A percentile compares a stretch with the other conserved stretches of the same genome.
phyloP scores from a whole-genome alignment of 1,139 yeast species.

The Protomyces inouyei region DNA sequence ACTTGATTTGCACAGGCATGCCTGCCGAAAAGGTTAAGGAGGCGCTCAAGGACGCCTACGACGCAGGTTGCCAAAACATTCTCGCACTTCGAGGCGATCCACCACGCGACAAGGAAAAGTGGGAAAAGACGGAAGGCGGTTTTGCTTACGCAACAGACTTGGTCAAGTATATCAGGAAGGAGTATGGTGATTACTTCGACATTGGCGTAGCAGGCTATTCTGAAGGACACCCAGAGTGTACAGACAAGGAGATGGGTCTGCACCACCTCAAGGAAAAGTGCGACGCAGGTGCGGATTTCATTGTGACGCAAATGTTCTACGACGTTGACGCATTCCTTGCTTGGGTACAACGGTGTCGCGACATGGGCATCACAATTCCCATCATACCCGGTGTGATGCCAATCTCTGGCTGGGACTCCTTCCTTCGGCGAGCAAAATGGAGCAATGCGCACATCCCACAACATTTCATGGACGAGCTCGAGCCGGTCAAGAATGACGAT shows the following conservation, averaged over 20 bases:
- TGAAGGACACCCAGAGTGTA: constrained; percentile 71
- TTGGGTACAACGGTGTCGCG: constrained; percentile 74
- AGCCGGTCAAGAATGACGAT: constrained; percentile 87
- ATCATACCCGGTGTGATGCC: constrained; percentile 99
- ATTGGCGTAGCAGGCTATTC: constrained; percentile 77
- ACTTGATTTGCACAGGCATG: constrained; percentile 95
- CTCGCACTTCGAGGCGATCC: constrained; percentile 85
- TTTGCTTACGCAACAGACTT: constrained; percentile 69
- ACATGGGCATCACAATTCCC: constrained; percentile 73
- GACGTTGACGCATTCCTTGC: constrained; percentile 76
- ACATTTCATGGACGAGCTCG: constrained; percentile 63
- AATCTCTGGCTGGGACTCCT: constrained; percentile 86
- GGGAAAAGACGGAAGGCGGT: constrained; percentile 57
- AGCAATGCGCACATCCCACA: constrained; percentile 76
- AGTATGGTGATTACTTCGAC: constrained; percentile 60
- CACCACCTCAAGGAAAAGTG: constrained; percentile 74
- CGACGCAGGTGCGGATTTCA: constrained; percentile 89
- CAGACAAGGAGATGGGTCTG: constrained; percentile 52
- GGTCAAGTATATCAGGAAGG: constrained; percentile 51
- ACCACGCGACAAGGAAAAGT: constrained; percentile 52
- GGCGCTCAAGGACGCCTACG: constrained; percentile 79
- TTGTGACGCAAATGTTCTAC: constrained; percentile 88
- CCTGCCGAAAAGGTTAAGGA: constrained; percentile 71
- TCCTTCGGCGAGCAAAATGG: constrained; percentile 91
- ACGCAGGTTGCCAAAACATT: constrained; percentile 91